These are phyloP conservation scores for Passiflora organensis DNA, from an alignment of 345 rosid genomes.

Conservation along the genomic window DNA sequence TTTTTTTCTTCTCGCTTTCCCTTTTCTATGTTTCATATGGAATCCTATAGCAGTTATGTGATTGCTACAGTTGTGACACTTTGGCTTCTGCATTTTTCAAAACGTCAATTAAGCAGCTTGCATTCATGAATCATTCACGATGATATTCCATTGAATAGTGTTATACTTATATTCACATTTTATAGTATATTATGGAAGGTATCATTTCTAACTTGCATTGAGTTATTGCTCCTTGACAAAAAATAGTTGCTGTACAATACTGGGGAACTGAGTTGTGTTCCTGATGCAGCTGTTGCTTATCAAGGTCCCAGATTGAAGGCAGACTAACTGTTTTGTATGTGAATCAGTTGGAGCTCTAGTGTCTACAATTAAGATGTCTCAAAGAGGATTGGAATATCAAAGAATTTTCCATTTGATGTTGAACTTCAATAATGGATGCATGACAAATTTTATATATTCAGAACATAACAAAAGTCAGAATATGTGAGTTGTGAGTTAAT, in stretches of 20 bases:
- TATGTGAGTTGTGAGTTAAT: too few relatives aligned
- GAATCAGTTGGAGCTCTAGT: constrained; percentile 15
- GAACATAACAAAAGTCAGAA: too few relatives aligned
- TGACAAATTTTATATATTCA: too few relatives aligned
- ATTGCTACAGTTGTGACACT: too few relatives aligned
- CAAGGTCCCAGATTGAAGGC: constrained; percentile 23
- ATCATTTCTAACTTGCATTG: neutral
- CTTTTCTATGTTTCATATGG: too few relatives aligned
- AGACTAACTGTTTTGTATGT: constrained; percentile 18
- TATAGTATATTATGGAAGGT: neutral
- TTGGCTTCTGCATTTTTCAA: too few relatives aligned
- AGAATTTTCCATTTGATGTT: neutral
- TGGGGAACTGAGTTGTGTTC: constrained; percentile 18
- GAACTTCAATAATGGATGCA: too few relatives aligned
- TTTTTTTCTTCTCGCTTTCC: too few relatives aligned
- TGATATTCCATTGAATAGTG: too few relatives aligned
- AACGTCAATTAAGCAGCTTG: too few relatives aligned
- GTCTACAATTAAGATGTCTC: constrained; percentile 7
- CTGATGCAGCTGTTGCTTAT: constrained; percentile 22
- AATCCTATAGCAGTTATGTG: too few relatives aligned
- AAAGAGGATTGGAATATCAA: neutral
- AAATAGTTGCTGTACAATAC: constrained; percentile 19
- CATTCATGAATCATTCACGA: too few relatives aligned
- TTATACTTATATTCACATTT: neutral
- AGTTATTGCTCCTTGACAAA: constrained; percentile 31